A percentile compares a stretch with the other conserved stretches of the same genome.
These are phyloP conservation scores for Populus alba DNA, from an alignment of 345 rosid species.

Conservation along the genomic window DNA sequence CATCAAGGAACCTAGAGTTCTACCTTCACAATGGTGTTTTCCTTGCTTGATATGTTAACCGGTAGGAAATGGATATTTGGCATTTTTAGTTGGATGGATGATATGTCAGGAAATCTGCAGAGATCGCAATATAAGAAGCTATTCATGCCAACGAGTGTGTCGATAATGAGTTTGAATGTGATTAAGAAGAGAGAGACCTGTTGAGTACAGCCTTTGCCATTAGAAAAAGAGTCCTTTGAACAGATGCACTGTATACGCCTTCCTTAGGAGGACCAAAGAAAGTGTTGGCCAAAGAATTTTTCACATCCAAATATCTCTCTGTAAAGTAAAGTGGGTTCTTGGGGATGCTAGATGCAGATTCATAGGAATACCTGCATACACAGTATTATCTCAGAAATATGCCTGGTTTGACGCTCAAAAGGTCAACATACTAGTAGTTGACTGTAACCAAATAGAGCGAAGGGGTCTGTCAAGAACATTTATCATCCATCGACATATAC, in stretches of 20 bases:
- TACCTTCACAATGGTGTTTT: constrained; percentile 75
- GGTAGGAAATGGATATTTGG: constrained; percentile 93
- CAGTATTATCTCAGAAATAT: constrained; percentile 21
- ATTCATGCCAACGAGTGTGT: neutral
- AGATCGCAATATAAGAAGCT: neutral
- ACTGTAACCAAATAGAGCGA: neutral
- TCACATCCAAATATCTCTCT: constrained; percentile 58
- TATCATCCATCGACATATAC: neutral
- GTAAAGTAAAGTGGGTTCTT: constrained; percentile 53
- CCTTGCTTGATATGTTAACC: constrained; percentile 73
- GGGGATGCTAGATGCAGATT: constrained; percentile 60
- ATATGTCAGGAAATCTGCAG: constrained; percentile 68
- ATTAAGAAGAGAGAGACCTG: constrained; percentile 46
- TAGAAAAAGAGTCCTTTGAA: constrained; percentile 83
- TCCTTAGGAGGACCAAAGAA: constrained; percentile 80
- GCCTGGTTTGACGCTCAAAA: neutral
- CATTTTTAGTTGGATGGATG: constrained; percentile 70
- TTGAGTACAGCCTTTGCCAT: constrained; percentile 74
- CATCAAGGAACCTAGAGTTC: neutral
- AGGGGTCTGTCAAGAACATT: neutral
- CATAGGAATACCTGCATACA: constrained; percentile 67
- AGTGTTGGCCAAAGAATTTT: constrained; percentile 51
- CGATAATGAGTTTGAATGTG: neutral
- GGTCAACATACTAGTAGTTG: neutral
- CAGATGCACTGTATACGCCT: constrained; percentile 94